phyloP scores from a whole-genome alignment of 2,329 filamentous ascomycete genomes.

The Cordyceps pruinosa region DNA sequence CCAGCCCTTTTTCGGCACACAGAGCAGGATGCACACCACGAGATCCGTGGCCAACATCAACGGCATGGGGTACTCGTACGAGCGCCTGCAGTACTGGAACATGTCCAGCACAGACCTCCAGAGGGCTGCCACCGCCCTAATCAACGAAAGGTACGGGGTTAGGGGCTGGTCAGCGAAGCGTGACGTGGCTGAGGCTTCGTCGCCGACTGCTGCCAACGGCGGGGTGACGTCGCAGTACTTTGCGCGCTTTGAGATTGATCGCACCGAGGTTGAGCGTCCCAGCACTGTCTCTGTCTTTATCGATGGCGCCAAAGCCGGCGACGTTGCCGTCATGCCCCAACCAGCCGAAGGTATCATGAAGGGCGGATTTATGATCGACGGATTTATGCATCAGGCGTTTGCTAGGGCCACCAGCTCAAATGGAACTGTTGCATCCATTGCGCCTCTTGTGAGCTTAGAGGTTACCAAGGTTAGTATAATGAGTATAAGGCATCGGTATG shows the following conservation, averaged over 20 bases:
- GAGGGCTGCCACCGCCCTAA: conserved; percentile 10
- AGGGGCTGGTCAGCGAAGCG: background rate
- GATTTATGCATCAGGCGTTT: conserved; percentile 57
- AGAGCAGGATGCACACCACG: conserved; percentile 29
- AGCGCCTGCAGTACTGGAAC: conserved; percentile 15
- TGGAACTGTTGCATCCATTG: background rate
- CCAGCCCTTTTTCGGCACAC: conserved; percentile 35
- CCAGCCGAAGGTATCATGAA: conserved; percentile 11
- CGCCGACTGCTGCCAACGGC: background rate
- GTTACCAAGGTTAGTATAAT: conserved; percentile 5
- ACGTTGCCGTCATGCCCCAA: conserved; percentile 15
- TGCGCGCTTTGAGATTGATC: conserved; percentile 15
- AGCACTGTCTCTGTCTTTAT: conserved; percentile 16
- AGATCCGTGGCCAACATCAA: conserved; percentile 15
- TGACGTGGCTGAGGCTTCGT: background rate
- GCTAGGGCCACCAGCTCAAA: background rate
- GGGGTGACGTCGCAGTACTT: conserved; percentile 10
- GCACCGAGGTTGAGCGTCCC: conserved; percentile 16
- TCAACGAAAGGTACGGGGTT: conserved; percentile 17
- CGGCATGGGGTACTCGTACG: conserved; percentile 19
- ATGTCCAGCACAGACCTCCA: conserved; percentile 10
- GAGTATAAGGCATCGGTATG: background rate
- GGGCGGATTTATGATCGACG: conserved; percentile 29
- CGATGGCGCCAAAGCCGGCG: conserved; percentile 15
- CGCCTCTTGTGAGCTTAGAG: background rate